These are phyloP conservation scores for Fusarium musae DNA, from an alignment of 2,329 filamentous ascomycete genomes.

Conservation along the genomic window DNA sequence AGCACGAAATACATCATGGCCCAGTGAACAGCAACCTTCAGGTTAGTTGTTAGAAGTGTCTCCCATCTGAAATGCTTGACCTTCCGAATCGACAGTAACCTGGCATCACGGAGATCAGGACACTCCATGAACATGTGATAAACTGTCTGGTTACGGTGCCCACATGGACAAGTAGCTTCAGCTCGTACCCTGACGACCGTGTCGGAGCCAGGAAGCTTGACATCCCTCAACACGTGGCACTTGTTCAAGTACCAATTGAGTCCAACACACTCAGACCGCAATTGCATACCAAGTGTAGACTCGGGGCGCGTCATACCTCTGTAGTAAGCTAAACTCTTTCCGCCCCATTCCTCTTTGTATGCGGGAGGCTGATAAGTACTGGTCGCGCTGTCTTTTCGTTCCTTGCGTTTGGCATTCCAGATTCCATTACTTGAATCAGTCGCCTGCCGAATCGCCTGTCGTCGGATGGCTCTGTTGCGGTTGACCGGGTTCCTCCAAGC, in stretches of 20 bases:
- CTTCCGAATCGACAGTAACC: too few species aligned
- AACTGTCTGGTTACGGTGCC: too few species aligned
- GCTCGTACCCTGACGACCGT: not conserved
- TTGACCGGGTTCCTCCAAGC: not conserved
- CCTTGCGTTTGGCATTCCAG: not conserved
- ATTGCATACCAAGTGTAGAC: not conserved
- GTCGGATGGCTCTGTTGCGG: not conserved
- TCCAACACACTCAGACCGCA: constrained; percentile 3
- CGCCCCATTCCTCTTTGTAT: not conserved
- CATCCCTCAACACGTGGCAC: not conserved
- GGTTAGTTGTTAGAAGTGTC: too few species aligned
- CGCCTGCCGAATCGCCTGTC: not conserved
- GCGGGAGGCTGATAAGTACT: not conserved
- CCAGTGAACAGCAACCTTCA: too few species aligned
- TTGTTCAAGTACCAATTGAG: not conserved
- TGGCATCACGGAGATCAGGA: too few species aligned
- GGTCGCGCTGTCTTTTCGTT: not conserved
- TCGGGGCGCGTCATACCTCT: not conserved
- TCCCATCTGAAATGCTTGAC: too few species aligned
- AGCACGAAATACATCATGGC: too few species aligned
- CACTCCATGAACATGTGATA: too few species aligned
- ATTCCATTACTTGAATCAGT: not conserved
- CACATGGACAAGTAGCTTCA: not conserved
- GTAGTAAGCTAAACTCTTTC: not conserved
- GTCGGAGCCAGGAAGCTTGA: not conserved